Evolutionary conservation across 495 filamentous ascomycete genomes (phyloP).

Genomic region (Corynascus novoguineensis): DNA sequence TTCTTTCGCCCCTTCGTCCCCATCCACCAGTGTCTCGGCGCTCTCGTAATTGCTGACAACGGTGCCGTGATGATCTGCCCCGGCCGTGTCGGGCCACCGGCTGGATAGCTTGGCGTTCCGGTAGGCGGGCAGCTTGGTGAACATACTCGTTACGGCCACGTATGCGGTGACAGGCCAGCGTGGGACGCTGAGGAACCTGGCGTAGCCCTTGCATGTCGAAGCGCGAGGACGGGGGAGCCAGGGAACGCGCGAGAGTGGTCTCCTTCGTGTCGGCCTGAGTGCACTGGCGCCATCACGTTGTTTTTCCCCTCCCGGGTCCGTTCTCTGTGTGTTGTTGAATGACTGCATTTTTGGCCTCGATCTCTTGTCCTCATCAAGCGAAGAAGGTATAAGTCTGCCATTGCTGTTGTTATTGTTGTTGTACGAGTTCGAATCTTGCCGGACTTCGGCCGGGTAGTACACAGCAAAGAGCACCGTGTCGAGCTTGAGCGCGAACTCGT

Average conservation of each 20-base stretch:
- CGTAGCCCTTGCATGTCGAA: slow-evolving; percentile 48
- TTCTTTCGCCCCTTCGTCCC: not conserved
- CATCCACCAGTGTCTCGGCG: slow-evolving; percentile 2
- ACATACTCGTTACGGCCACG: slow-evolving; percentile 47
- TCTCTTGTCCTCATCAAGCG: too few species aligned
- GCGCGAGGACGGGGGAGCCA: slow-evolving; percentile 50
- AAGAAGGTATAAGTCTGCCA: too few species aligned
- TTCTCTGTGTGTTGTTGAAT: not conserved
- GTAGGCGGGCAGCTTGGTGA: slow-evolving; percentile 53
- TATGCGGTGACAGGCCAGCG: slow-evolving; percentile 38
- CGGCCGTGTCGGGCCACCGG: slow-evolving; percentile 36
- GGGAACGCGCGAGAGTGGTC: slow-evolving; percentile 39
- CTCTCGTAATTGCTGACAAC: not conserved
- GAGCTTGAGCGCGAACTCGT: slow-evolving; percentile 38
- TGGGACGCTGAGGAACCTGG: slow-evolving; percentile 45
- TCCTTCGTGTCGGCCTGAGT: not conserved
- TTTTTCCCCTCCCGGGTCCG: not conserved
- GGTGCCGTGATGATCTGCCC: slow-evolving; percentile 17
- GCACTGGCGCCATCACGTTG: not conserved
- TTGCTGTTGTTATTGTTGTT: too few species aligned
- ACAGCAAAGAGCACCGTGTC: slow-evolving; percentile 60
- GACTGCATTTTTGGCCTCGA: too few species aligned
- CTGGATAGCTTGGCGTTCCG: slow-evolving; percentile 44
- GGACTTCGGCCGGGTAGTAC: slow-evolving; percentile 56
- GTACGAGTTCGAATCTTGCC: slow-evolving; percentile 17